Conservation (phyloP, 257 asterid species). For the Paulownia fortunei region DNA sequence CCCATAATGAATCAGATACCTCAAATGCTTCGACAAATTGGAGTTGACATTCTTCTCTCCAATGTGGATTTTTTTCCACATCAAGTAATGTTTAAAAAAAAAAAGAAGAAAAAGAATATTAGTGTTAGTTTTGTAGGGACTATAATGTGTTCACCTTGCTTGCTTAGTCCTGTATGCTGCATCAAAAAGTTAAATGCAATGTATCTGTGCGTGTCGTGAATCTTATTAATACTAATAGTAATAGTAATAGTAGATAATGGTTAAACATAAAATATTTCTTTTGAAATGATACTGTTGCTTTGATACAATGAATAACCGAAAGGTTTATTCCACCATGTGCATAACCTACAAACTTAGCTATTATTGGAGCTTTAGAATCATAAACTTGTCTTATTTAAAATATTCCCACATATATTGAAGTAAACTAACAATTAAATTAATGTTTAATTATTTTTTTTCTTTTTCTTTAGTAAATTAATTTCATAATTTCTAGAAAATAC, state of each 20-base stretch:
- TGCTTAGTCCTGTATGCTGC: constrained; percentile 23
- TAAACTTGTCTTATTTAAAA: background rate
- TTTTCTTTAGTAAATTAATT: no score
- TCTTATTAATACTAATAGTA: constrained; percentile 7
- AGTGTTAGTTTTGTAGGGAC: no score
- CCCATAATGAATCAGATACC: no score
- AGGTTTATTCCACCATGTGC: constrained; percentile 39
- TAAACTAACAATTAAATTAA: background rate
- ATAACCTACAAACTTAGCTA: constrained; percentile 3
- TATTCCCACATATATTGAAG: background rate
- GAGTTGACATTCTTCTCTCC: no score
- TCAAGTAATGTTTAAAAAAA: no score
- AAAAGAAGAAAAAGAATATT: no score
- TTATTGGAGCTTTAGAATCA: constrained; percentile 18
- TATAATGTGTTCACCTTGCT: no score
- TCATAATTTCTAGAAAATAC: no score
- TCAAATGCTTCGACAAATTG: no score
- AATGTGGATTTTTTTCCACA: no score
- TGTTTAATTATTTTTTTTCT: background rate
- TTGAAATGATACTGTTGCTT: constrained; percentile 5
- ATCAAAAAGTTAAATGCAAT: constrained; percentile 30
- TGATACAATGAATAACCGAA: constrained; percentile 37
- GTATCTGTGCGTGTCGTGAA: constrained; percentile 35
- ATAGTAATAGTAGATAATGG: background rate
- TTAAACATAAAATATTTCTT: background rate